Evolutionary conservation across 768 basidiomycete genomes (phyloP), one percentile per base, ranked within the genome.

Genomic region (Trametes maxima): DNA sequence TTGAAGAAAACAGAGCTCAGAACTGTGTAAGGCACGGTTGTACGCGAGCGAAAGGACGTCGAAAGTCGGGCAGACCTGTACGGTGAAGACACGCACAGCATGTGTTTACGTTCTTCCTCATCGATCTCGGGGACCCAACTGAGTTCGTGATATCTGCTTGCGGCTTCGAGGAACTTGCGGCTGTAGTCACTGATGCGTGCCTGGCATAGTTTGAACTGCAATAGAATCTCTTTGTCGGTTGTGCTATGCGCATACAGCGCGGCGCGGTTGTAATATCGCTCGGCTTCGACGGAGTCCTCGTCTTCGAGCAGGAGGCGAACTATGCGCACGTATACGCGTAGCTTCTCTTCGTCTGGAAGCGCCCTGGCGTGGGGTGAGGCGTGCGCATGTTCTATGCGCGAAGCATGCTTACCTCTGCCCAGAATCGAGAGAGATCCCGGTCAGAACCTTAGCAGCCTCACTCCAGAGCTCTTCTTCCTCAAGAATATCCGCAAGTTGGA

Each of bases 211-310:
- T 95, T 96, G 80, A 92, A 95, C 68, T 87, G 82, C 22, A 96
- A 82, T 39, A 88, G 80, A 14, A 88, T 90, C 71, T 89, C 91
- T 67, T 85, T 87, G 75, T 98, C 87, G 16, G 79, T 80, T 40
- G 90, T 85, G 16, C 88, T 85, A 72, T 94, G 90, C 22, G 93
- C 87, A 21, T 98, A 83, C 21, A 95, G 84, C 1, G 94, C 92
- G 19, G 97, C 97, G 57, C 97, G 91, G 70, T 95, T 96, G 74
- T 96, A 96, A 76, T 95, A 98, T 2, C 94, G 92, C 72, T 98
- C 96, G n/a, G 97, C 97, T 74, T 95, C 92, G 2, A 95, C 90
- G 4, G 92, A 94, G 70, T 99, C 96, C 72, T 96, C 95, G 57
- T 97, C 95, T 78, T 99, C 96, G 36, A 99, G 82, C 19, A 97